Evolutionary conservation across 129 eudicot species (phyloP), one percentile per base, ranked within the genome.

Genomic region (Lactuca sativa): DNA sequence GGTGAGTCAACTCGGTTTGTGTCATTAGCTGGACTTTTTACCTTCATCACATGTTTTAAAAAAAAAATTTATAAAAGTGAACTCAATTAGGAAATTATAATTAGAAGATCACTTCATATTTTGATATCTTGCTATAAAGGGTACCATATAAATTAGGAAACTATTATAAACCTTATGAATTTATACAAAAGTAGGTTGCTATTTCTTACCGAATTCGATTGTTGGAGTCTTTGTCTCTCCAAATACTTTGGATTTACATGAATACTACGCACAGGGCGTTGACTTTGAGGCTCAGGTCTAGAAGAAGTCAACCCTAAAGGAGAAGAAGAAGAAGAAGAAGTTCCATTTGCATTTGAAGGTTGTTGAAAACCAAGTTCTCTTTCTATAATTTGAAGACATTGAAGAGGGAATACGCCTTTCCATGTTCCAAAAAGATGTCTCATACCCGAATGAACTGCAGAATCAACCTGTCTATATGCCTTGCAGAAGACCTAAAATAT

Each of bases 391-490:
- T 90, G 98, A 69, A 93, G 88, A 44, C 83, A 17, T 72, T 78
- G 97, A 25, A 76, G 82, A 75, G 95, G 92, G 74, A 93, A 93
- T 8, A 89, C 95, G 63, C 90, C 92, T 80, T 80, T 93, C 98
- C 98, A 93, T 32, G 98, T 93, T 60, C 92, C 98, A 82, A 93
- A 93, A 82, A 93, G 98, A 86, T 87, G 98, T 44, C 87, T 76
- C 98, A 93, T 89, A 40, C 87, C 82, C 25, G 83, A 66, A 73
- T 85, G 95, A 16, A 78, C 69, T 57, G 92, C 73, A 36, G 90
- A 78, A 63, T 85, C 92, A 48, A 90, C 92, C 83, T 85, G 98
- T 71, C 78, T 83, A 72, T 93, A 93, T 43, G 97, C 98, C 95
- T 87, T 93, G 89, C 98, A 89, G 84, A 93, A 93, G 31, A 93